Evolutionary conservation across 495 filamentous ascomycete species (phyloP).

Genomic region (Penicillium canescens): DNA sequence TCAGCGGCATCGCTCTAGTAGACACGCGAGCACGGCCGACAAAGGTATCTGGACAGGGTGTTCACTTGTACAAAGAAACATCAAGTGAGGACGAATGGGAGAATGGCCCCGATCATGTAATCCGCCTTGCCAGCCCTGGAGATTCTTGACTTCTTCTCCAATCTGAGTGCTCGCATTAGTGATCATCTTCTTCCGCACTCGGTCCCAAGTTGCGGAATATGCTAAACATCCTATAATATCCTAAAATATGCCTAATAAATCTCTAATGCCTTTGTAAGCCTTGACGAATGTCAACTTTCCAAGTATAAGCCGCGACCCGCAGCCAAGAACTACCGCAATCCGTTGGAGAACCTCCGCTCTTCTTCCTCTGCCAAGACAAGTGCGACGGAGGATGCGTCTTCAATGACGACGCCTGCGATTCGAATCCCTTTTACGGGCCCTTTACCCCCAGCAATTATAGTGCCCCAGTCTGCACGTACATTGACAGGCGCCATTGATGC

Average conservation of each 20-base stretch:
- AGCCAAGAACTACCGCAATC: constrained; percentile 2
- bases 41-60: constrained; percentile 22
- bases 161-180: constrained; percentile 1
- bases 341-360: constrained; percentile 5
- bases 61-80: constrained; percentile 14
- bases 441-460: constrained; percentile 74
- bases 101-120: constrained; percentile 25
- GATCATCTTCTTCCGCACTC: background rate
- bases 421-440: constrained; percentile 89
- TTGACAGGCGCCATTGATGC: constrained; percentile 73
- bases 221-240: no score
- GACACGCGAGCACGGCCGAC: constrained; percentile 25
- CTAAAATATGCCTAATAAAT: background rate
- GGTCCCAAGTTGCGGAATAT: no score
- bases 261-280: background rate
- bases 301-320: background rate
- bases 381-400: constrained; percentile 27
- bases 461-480: constrained; percentile 68
- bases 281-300: background rate
- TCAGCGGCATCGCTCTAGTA: constrained; percentile 41
- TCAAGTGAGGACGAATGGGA: background rate
- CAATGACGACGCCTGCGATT: constrained; percentile 70
- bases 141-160: constrained; percentile 12
- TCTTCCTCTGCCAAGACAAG: constrained; percentile 2
- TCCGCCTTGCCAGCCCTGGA: constrained; percentile 23